Base-by-base conservation (phyloP, 108 stramenopile genomes). In the Nitzschia sp. region DNA sequence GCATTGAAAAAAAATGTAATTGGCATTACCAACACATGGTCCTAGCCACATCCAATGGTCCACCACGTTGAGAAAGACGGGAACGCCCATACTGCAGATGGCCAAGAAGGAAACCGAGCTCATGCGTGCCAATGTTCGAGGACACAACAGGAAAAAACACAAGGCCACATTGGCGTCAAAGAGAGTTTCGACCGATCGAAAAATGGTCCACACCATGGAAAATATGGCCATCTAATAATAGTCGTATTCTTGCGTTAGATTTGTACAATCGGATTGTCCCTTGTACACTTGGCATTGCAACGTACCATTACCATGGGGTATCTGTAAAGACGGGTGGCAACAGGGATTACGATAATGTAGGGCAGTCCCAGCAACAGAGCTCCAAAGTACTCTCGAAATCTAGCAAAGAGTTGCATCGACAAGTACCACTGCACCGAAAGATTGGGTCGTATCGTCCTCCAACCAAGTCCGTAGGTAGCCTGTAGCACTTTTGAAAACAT, bases 1-100 rank as follows among this genome's bases (percentile, higher is more conserved):
- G 47, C 90, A 90, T 70, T 94, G 93, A 56, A 94, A 94, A 46
- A 79, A 94, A 0, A 89, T 82, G 68, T 85, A 92, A 48, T 94
- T 94, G 15, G 93, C 87, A 68, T 94, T 91, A 0, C 93, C 93
- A 42, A 79, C 78, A 34, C 86, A 84, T 0, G 66, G 48, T 3
- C 69, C 83, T 31, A 94, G 67, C 93, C 93, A 94, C 82, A 94
- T 80, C 63, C 81, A 70, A 59, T 86, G 82, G 68, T 86, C 85
- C 15, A 86, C 71, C 1, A 90, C 70, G 48, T 83, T 86, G 0
- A 94, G 54, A 27, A 77, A 13, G 28, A 90, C 64, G 11, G 90
- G 90, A 11, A 92, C 90, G 31, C 72, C 68, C 0, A 90, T 23
- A 18, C 85, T 78, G 46, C 77, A 85, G 11, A 89, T 18, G 27